These are phyloP conservation scores for Eucalyptus sp. DNA, from an alignment of 345 rosid genomes.

Conservation along the genomic window DNA sequence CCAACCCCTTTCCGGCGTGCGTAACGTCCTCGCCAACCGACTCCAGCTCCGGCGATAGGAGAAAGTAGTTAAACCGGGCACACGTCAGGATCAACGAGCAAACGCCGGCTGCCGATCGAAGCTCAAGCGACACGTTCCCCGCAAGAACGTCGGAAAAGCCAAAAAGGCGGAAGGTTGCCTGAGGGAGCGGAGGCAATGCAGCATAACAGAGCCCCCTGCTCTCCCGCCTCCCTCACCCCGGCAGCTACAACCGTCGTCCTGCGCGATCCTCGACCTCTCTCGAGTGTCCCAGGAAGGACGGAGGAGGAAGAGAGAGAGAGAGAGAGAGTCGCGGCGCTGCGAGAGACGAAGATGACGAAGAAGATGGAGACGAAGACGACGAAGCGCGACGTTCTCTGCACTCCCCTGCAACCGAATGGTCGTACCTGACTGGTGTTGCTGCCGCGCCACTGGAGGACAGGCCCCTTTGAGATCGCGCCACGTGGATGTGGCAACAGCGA, in stretches of 20 bases:
- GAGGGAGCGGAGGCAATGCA: not conserved
- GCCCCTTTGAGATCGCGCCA: not conserved
- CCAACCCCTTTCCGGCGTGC: no score
- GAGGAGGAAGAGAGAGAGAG: not conserved
- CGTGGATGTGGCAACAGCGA: not conserved
- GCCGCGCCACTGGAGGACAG: not conserved
- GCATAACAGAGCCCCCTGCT: not conserved
- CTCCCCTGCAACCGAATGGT: not conserved
- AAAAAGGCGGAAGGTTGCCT: not conserved
- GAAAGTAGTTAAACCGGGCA: not conserved
- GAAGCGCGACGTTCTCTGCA: not conserved
- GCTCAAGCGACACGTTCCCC: not conserved
- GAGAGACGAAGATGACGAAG: not conserved
- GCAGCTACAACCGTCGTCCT: no score
- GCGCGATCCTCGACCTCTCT: not conserved
- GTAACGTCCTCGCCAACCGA: no score
- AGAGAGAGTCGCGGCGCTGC: not conserved
- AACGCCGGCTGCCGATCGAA: not conserved
- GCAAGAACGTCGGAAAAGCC: not conserved
- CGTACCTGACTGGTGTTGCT: not conserved
- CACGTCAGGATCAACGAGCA: not conserved
- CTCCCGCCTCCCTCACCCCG: no score
- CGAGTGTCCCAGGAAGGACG: not conserved
- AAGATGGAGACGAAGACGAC: not conserved
- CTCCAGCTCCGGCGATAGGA: no score